These are phyloP conservation scores for Fusarium transvaalense DNA, from an alignment of 2,329 filamentous ascomycete species.

Conservation along the genomic window DNA sequence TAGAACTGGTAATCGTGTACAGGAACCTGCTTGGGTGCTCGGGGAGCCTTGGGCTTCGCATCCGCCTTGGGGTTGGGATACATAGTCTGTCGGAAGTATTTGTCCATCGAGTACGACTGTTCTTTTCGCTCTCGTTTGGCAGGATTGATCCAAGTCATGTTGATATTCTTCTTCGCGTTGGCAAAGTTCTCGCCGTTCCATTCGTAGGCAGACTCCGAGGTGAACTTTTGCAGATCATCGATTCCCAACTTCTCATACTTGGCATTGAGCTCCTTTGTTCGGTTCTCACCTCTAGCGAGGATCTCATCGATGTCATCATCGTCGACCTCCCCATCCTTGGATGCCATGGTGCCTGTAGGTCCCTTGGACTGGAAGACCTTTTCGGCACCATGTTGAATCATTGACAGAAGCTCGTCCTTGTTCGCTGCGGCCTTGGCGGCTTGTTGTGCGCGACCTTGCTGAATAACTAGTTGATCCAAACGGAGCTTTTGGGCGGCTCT, in stretches of 20 bases:
- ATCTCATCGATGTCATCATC: constrained; percentile 94
- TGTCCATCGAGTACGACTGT: constrained; percentile 97
- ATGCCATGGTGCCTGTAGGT: constrained; percentile 69
- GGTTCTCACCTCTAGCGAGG: constrained; percentile 84
- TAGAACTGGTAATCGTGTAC: constrained; percentile 99
- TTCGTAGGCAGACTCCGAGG: constrained; percentile 95
- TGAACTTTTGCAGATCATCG: constrained; percentile 97
- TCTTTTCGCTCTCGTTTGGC: constrained; percentile 98
- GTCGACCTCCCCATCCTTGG: constrained; percentile 72
- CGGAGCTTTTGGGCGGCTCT: constrained; percentile 96
- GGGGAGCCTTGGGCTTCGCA: constrained; percentile 93
- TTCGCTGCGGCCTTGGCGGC: constrained; percentile 91
- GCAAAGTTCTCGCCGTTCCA: constrained; percentile 99
- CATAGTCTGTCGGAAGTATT: constrained; percentile 95
- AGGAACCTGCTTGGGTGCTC: constrained; percentile 89
- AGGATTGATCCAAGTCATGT: constrained; percentile 96
- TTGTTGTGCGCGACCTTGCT: constrained; percentile 93
- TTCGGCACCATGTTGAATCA: constrained; percentile 99
- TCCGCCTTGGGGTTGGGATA: constrained; percentile 85
- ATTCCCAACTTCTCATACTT: constrained; percentile 98
- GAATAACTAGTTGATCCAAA: constrained; percentile 96
- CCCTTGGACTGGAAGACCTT: constrained; percentile 86
- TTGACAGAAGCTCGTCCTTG: constrained; percentile 94
- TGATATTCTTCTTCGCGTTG: constrained; percentile 90
- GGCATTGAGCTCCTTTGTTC: constrained; percentile 89